These are phyloP conservation scores for Polygonum aviculare DNA, from an alignment of 148 eudicot species.

Conservation along the genomic window DNA sequence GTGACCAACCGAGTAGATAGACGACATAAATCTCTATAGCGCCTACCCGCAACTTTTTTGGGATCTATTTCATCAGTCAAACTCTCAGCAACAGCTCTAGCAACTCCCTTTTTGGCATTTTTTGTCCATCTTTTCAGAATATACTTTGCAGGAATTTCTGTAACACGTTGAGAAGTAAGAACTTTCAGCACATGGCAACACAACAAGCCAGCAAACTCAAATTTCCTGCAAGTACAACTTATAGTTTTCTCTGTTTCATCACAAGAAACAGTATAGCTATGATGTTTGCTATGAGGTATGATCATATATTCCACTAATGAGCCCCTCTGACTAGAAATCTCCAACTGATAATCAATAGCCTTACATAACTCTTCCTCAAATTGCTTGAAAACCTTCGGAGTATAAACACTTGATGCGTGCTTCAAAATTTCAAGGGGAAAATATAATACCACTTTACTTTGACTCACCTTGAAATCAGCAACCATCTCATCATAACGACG, in stretches of 20 bases:
- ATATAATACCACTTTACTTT: not conserved
- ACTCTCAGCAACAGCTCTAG: not conserved
- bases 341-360: too few relatives aligned
- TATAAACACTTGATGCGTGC: too few relatives aligned
- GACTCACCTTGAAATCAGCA: not conserved
- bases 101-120: not conserved
- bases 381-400: too few relatives aligned
- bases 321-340: too few relatives aligned
- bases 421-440: too few relatives aligned
- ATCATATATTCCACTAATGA: too few relatives aligned
- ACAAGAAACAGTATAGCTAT: not conserved
- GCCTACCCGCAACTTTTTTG: not conserved
- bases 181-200: not conserved
- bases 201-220: too few relatives aligned
- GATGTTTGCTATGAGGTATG: too few relatives aligned
- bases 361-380: too few relatives aligned
- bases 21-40: not conserved
- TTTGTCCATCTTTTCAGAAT: not conserved
- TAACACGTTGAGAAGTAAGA: not conserved
- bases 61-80: not conserved
- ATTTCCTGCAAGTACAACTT: too few relatives aligned
- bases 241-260: too few relatives aligned
- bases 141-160: not conserved
- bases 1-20: not conserved
- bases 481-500: not conserved